phyloP scores from a whole-genome alignment of 495 filamentous ascomycete genomes.

The Poronia punctata region DNA sequence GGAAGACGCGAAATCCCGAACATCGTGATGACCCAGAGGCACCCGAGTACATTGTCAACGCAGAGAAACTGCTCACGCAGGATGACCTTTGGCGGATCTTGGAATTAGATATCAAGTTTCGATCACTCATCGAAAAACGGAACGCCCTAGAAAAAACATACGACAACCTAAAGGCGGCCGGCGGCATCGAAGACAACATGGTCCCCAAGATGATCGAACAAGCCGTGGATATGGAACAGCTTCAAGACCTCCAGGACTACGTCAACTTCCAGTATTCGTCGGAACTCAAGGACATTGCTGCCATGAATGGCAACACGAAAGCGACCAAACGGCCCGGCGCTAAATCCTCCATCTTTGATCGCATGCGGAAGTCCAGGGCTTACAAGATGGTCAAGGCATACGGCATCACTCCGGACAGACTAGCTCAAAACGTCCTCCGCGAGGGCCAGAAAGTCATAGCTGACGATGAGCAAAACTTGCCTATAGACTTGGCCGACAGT shows the following conservation, averaged over 20 bases:
- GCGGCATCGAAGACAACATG: constrained; percentile 50
- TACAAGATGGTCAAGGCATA: constrained; percentile 82
- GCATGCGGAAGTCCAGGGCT: constrained; percentile 66
- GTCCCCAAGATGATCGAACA: constrained; percentile 73
- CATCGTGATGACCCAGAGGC: constrained; percentile 49
- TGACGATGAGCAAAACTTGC: constrained; percentile 69
- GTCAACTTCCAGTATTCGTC: constrained; percentile 89
- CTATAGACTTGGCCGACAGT: constrained; percentile 79
- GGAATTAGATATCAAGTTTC: constrained; percentile 89
- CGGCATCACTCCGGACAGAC: constrained; percentile 80
- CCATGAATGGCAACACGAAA: constrained; percentile 48
- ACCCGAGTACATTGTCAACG: constrained; percentile 63
- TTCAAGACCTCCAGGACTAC: constrained; percentile 95
- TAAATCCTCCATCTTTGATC: constrained; percentile 69
- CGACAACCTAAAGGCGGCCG: constrained; percentile 56
- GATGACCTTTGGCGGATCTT: constrained; percentile 91
- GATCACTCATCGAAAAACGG: constrained; percentile 82
- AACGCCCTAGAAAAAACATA: constrained; percentile 71
- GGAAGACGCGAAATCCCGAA: constrained; percentile 59
- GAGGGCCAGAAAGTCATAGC: constrained; percentile 70
- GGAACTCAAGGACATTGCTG: constrained; percentile 67
- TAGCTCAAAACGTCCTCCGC: constrained; percentile 76
- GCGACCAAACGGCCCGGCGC: constrained; percentile 68
- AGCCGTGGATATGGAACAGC: constrained; percentile 79
- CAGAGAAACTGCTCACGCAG: constrained; percentile 85